These are phyloP conservation scores for Mycena polygramma DNA, from an alignment of 768 basidiomycete species.

Conservation along the genomic window DNA sequence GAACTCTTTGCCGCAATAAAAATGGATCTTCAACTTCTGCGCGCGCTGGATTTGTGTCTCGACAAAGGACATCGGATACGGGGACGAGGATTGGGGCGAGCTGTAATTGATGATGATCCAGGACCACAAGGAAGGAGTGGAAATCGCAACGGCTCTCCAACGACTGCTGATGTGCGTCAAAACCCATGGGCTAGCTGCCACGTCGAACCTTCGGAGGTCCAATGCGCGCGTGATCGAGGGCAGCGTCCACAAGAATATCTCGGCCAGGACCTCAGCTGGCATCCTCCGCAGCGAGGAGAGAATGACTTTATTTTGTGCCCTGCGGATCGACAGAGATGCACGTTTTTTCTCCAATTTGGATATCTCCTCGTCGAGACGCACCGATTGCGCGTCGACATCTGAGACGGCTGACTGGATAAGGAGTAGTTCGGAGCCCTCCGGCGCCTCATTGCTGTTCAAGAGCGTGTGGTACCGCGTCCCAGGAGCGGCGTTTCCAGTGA, in stretches of 20 bases:
- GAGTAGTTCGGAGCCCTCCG: background rate
- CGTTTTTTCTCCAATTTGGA: background rate
- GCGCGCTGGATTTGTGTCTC: constrained; percentile 1
- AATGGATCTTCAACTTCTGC: background rate
- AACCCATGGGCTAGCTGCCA: constrained; percentile 1
- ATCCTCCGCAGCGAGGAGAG: constrained; percentile 3
- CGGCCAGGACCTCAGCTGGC: background rate
- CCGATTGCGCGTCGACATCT: background rate
- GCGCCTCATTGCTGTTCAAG: background rate
- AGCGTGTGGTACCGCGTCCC: background rate
- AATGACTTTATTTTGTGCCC: background rate
- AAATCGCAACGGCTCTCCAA: background rate
- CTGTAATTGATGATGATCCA: background rate
- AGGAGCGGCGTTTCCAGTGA: background rate
- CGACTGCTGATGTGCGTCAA: constrained; percentile 2
- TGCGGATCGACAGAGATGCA: background rate
- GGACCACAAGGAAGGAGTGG: background rate
- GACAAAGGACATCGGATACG: background rate
- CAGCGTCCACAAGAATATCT: constrained; percentile 5
- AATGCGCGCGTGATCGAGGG: background rate
- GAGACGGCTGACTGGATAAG: background rate
- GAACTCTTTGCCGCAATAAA: background rate
- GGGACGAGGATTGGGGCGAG: no score
- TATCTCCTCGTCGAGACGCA: constrained; percentile 1
- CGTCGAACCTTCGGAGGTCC: background rate